Conservation (phyloP, 768 basidiomycete genomes). For the Kwoniella europaea region DNA sequence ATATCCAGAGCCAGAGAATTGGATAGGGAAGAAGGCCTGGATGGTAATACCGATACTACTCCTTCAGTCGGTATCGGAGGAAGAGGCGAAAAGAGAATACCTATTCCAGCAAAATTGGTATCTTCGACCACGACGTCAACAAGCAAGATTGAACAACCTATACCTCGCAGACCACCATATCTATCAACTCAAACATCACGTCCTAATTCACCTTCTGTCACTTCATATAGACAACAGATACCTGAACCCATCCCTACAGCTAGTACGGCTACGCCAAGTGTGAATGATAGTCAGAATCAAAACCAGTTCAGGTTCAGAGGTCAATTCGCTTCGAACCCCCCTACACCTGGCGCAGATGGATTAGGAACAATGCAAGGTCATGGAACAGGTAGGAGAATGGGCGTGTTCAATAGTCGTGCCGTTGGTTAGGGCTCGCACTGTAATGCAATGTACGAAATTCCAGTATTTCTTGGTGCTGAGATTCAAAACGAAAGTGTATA, state of each 20-base stretch:
- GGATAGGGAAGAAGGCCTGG: constrained; percentile 19
- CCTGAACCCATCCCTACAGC: constrained; percentile 4
- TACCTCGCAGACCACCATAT: constrained; percentile 29
- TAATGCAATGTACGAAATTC: no score
- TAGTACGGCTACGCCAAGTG: neutral
- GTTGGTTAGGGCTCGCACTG: neutral
- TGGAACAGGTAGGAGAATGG: constrained; percentile 1
- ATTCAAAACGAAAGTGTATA: no score
- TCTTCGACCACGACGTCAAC: constrained; percentile 13
- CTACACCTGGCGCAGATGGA: constrained; percentile 31
- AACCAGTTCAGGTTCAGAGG: constrained; percentile 49
- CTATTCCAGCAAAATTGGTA: constrained; percentile 40
- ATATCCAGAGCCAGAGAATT: constrained; percentile 19
- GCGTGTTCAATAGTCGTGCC: constrained; percentile 13
- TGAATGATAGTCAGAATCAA: constrained; percentile 7
- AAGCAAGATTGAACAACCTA: constrained; percentile 4
- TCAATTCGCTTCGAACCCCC: constrained; percentile 48
- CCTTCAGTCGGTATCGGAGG: neutral
- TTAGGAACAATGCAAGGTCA: neutral
- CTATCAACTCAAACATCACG: neutral
- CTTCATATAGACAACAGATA: constrained; percentile 2
- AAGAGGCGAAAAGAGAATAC: constrained; percentile 32
- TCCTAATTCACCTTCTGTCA: constrained; percentile 12
- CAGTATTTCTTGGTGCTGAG: no score
- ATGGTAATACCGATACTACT: neutral